Conservation (phyloP, 768 basidiomycete genomes). For the Leccinellum albellum region DNA sequence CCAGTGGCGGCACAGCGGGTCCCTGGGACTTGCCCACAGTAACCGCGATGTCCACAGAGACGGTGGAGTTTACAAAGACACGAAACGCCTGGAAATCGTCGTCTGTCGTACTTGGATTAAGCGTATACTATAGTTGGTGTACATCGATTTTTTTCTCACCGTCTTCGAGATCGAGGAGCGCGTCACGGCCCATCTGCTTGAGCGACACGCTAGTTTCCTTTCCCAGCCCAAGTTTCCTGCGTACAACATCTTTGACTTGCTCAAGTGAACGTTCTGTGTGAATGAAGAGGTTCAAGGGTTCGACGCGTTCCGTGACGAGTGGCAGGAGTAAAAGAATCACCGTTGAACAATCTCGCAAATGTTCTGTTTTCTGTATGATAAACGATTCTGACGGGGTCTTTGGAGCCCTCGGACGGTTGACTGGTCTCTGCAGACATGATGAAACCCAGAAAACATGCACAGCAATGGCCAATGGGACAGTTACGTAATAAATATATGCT, state of each 20-base stretch:
- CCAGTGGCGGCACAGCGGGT: background rate
- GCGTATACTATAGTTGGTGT: background rate
- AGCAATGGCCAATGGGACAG: background rate
- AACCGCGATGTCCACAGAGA: slow-evolving; percentile 38
- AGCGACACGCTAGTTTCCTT: slow-evolving; percentile 35
- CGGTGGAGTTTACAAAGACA: slow-evolving; percentile 38
- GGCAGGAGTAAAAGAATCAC: slow-evolving; percentile 17
- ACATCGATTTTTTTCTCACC: slow-evolving; percentile 38
- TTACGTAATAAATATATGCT: slow-evolving; percentile 5
- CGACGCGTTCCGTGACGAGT: background rate
- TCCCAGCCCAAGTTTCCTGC: slow-evolving; percentile 56
- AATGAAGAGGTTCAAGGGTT: slow-evolving; percentile 4
- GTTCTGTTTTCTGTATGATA: slow-evolving; percentile 34
- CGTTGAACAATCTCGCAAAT: slow-evolving; percentile 43
- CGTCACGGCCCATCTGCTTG: slow-evolving; percentile 51
- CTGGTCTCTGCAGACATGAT: slow-evolving; percentile 9
- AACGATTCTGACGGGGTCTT: slow-evolving; percentile 29
- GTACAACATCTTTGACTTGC: slow-evolving; percentile 54
- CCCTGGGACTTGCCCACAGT: slow-evolving; percentile 11
- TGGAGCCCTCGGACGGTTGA: background rate
- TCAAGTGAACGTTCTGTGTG: slow-evolving; percentile 56
- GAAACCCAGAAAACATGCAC: background rate
- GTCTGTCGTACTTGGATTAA: slow-evolving; percentile 39
- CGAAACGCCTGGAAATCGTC: slow-evolving; percentile 78
- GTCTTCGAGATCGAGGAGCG: slow-evolving; percentile 68